Percentiles rank a stretch among this genome's conserved stretches.
phyloP scores from a whole-genome alignment of 2,329 filamentous ascomycete genomes.

The Paecilomyces variotii region DNA sequence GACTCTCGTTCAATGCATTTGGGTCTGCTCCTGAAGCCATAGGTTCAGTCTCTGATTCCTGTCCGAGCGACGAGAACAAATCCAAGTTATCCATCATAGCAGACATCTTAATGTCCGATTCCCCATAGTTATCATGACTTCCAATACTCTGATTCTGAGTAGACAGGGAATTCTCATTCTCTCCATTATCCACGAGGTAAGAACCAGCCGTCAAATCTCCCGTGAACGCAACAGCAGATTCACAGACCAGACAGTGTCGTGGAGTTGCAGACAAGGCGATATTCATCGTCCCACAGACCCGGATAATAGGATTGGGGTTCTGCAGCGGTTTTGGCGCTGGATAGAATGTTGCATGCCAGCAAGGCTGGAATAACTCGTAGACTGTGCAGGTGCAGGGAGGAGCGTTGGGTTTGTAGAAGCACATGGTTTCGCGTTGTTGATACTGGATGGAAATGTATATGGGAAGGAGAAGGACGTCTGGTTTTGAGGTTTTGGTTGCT shows the following conservation, averaged over 20 bases:
- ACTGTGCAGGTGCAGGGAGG: slow-evolving; percentile 12
- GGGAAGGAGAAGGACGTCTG: background rate
- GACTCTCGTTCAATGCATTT: background rate
- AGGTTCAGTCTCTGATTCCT: background rate
- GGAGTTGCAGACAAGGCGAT: slow-evolving; percentile 6
- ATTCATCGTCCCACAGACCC: slow-evolving; percentile 3
- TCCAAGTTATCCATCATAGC: background rate
- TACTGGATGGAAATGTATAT: background rate
- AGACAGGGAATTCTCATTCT: background rate
- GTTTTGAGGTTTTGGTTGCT: background rate
- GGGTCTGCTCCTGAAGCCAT: background rate
- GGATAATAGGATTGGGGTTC: slow-evolving; percentile 9
- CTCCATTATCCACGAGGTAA: background rate
- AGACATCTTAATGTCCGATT: background rate
- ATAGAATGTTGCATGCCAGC: slow-evolving; percentile 3
- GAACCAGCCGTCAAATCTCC: background rate
- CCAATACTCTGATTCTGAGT: background rate
- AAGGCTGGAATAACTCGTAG: slow-evolving; percentile 14
- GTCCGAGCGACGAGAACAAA: background rate
- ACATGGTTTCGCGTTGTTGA: background rate
- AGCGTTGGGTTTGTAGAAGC: slow-evolving; percentile 10
- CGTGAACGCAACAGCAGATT: slow-evolving; percentile 8
- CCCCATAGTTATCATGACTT: background rate
- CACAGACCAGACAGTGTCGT: slow-evolving; percentile 10
- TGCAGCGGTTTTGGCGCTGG: slow-evolving; percentile 2